Base-by-base conservation (phyloP, 2,329 filamentous ascomycete species). In the Delphinella strobiligena region DNA sequence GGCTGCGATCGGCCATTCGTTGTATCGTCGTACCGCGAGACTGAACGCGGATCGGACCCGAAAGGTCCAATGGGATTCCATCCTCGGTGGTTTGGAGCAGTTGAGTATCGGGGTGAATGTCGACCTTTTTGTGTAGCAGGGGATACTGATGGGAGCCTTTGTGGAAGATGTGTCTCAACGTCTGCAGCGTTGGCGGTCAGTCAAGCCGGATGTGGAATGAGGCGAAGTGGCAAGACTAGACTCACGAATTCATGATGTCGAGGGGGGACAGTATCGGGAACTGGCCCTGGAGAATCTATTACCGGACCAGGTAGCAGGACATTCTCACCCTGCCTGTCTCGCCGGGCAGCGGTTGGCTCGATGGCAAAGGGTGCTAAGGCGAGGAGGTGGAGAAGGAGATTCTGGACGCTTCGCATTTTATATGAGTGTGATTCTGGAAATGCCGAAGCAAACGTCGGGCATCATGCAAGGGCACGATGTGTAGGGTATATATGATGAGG, bases 141-240 rank as follows among this genome's bases (percentile, higher is more conserved):
- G 88, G 88, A 50, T 93, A 75, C 49, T 73, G 66, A 59, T 89
- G 74, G 31, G 85, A 82, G 43, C 89, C 89, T 63, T 94, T 88
- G 58, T 95, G 88, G 62, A 85, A 91, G 53, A 96, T 80, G 61
- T 98, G 89, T 52, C 86, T 80, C 41, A 98, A 74, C 5, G 72
- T 78, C 65, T 72, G 58, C 12, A 12, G 15, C 16, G 18, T 9
- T 31, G 32, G 22, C 30, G n/a, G 15, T 22, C 11, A 42, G 18
- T 29, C 12, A 24, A 8, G n/a, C n/a, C n/a, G n/a, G n/a, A 27
- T n/a, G 24, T 10, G 15, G 12, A 19, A 14, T 10, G 11, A 17
- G 10, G 33, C 18, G 9, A 19, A 9, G 10, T 9, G 15, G 17
- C 4, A 5, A 24, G 5, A 16, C 9, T 19, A 8, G 5, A 41